Conservation (phyloP, 441 rosid genomes). For the Kokia cookei region DNA sequence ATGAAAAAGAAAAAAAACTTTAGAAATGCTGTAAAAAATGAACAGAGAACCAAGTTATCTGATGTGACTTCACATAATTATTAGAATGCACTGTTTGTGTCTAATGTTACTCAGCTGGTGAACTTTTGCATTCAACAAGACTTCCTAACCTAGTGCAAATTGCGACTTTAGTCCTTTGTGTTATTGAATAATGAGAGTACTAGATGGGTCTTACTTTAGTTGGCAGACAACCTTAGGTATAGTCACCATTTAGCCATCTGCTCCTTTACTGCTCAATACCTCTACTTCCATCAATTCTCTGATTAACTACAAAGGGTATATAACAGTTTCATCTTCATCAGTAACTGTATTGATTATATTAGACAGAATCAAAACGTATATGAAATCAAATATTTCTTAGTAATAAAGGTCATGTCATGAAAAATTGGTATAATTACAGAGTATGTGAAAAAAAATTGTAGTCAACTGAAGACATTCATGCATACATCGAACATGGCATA, state of each 20-base stretch:
- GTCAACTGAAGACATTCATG: background rate
- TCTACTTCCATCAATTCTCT: background rate
- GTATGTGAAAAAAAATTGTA: background rate
- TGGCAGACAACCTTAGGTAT: background rate
- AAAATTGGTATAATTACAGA: background rate
- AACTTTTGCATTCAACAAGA: background rate
- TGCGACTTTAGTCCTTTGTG: background rate
- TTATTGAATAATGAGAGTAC: background rate
- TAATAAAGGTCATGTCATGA: background rate
- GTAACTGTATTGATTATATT: background rate
- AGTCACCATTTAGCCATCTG: background rate
- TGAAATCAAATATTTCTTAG: background rate
- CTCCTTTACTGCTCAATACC: background rate
- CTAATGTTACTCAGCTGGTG: background rate
- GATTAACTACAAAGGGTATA: background rate
- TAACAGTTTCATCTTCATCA: background rate
- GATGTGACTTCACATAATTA: slow-evolving; percentile 6
- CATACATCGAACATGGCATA: background rate
- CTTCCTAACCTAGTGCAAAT: background rate
- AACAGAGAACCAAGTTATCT: slow-evolving; percentile 10
- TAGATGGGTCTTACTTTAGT: background rate
- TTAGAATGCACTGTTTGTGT: background rate
- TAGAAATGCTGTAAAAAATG: slow-evolving; percentile 16
- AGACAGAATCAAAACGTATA: background rate
- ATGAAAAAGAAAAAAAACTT: slow-evolving; percentile 6